Evolutionary conservation across 495 filamentous ascomycete genomes (phyloP).

Genomic region (Chaetomium fimeti): DNA sequence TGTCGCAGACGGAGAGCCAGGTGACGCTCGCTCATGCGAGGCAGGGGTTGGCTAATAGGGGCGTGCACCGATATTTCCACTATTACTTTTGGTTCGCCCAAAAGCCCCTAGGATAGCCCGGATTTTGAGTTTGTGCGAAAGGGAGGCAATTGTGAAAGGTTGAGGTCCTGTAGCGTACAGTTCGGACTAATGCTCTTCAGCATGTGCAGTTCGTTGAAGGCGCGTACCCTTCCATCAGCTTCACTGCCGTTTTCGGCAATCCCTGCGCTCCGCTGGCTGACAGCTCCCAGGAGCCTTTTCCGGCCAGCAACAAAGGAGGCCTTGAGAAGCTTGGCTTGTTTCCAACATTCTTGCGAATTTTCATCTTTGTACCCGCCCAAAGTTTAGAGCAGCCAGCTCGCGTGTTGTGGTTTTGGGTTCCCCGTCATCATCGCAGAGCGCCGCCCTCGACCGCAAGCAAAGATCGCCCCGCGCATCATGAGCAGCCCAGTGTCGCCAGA

Average conservation of each 20-base stretch:
- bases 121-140: background rate
- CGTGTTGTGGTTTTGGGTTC: background rate
- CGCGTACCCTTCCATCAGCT: background rate
- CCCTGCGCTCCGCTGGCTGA: too few species aligned
- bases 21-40: conserved; percentile 33
- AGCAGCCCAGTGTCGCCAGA: background rate
- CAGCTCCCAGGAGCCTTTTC: background rate
- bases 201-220: background rate
- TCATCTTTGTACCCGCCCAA: conserved; percentile 3
- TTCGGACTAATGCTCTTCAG: background rate
- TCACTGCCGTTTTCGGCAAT: background rate
- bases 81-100: conserved; percentile 45
- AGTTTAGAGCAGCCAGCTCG: background rate
- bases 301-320: conserved; percentile 4
- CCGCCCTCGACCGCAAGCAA: background rate
- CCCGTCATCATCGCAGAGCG: background rate
- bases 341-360: background rate
- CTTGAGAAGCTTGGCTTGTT: background rate
- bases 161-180: too few species aligned
- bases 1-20: conserved; percentile 34
- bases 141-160: too few species aligned
- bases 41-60: conserved; percentile 32
- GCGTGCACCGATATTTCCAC: conserved; percentile 41
- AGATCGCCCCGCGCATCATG: background rate
- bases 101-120: conserved; percentile 21